Base-by-base conservation (phyloP, 805 yeast species). In the Barnettozyma botsteinii region DNA sequence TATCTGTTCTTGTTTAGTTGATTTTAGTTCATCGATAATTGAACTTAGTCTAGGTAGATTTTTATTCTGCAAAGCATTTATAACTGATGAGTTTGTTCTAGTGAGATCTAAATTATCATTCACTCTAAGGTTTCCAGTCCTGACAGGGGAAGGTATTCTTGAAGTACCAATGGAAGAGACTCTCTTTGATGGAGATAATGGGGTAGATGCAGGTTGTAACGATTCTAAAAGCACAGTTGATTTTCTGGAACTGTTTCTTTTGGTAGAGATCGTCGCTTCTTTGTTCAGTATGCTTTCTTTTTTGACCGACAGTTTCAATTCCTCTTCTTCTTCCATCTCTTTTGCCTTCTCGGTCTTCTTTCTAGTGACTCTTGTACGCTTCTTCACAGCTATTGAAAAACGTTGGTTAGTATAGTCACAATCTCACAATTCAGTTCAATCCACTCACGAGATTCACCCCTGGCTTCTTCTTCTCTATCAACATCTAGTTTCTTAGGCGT, bases 11-110 rank as follows among this genome's bases (percentile, higher is more conserved):
- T 56, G 43, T 21, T 45, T 51, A 4, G 45, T 37, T 1, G 43
- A 38, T 42, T 46, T 56, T 42, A 55, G 40, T 9, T 56, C 61
- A 9, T 53, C 57, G 26, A 56, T 41, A 31, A 55, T 47, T 1
- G 47, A 34, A 1, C 43, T 31, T 14, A 55, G 37, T 31, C 48
- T 55, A 7, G 53, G 50, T 6, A 48, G 9, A 31, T 49, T 53
- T 37, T 46, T 55, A 13, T 43, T 35, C 5, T 35, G 14, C 30
- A 51, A 49, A 3, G 55, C 37, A 28, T 52, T 51, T 17, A 45
- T 24, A 9, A 49, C 34, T 4, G 43, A 21, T 1, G 40, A 5
- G 13, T 53, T 52, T 2, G 38, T 38, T 27, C 38, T 48, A 14
- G 32, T 48, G 3, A 29, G 6, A 23, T 51, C 55, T 4, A 43